These are phyloP conservation scores for Besnoitia besnoiti DNA, from an alignment of 169 alveolate species.

Conservation along the genomic window DNA sequence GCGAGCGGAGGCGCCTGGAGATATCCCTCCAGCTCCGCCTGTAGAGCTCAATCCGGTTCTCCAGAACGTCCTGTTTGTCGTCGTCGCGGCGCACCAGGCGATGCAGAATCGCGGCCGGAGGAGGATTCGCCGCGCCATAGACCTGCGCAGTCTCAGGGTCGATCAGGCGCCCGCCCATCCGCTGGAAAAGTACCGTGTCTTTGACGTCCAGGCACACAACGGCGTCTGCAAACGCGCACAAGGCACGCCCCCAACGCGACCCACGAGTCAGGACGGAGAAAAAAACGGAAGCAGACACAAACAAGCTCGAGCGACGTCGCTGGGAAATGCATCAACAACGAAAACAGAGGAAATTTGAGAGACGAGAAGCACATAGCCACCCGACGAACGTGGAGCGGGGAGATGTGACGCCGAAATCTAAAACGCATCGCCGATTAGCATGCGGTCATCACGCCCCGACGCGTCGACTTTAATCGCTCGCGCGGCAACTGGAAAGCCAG, in stretches of 20 bases:
- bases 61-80: neutral
- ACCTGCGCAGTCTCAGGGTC: slow-evolving; percentile 7
- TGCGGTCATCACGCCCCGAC: no score
- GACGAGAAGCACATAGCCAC: no score
- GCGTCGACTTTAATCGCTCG: no score
- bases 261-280: no score
- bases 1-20: neutral
- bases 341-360: no score
- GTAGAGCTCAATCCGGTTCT: neutral
- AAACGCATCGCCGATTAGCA: no score
- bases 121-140: slow-evolving; percentile 30
- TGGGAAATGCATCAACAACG: neutral
- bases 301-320: neutral
- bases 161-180: slow-evolving; percentile 27
- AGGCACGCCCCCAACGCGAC: neutral
- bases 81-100: neutral
- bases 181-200: slow-evolving; percentile 26
- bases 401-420: no score
- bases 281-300: no score
- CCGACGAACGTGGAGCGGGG: no score
- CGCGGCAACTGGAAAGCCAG: no score
- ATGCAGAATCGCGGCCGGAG: neutral
- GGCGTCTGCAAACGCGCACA: neutral
- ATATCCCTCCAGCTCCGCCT: slow-evolving; percentile 17
- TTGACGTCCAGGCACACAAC: slow-evolving; percentile 13